Evolutionary conservation across 2,329 filamentous ascomycete genomes (phyloP).

Genomic region (Fusarium marasasianum): DNA sequence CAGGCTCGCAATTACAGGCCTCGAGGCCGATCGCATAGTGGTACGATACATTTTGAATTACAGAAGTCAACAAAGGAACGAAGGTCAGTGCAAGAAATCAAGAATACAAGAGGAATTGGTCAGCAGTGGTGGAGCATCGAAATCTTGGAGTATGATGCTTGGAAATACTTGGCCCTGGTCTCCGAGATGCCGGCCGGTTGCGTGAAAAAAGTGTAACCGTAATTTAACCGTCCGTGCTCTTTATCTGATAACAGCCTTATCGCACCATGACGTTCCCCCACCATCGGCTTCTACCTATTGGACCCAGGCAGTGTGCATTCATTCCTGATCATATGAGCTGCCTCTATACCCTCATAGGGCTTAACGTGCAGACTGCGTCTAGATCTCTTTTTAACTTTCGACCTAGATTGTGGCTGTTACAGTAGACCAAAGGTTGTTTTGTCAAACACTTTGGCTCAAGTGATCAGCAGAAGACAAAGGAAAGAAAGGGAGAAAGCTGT

Average conservation of each 20-base stretch:
- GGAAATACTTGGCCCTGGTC: slow-evolving; percentile 11
- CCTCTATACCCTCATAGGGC: not conserved
- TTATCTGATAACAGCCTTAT: slow-evolving; percentile 34
- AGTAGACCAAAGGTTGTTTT: slow-evolving; percentile 19
- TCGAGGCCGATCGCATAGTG: slow-evolving; percentile 59
- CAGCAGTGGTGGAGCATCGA: slow-evolving; percentile 34
- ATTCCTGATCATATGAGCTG: slow-evolving; percentile 15
- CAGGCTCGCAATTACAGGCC: slow-evolving; percentile 54
- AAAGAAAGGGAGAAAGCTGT: slow-evolving; percentile 19
- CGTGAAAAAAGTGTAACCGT: slow-evolving; percentile 33
- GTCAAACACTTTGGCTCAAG: not conserved
- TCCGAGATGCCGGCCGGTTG: slow-evolving; percentile 15
- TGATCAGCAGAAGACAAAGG: not conserved
- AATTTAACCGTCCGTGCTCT: slow-evolving; percentile 29
- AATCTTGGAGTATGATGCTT: slow-evolving; percentile 26
- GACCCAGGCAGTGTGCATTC: slow-evolving; percentile 12
- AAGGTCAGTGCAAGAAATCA: slow-evolving; percentile 9
- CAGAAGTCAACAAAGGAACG: not conserved
- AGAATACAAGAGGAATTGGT: slow-evolving; percentile 35
- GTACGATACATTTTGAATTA: slow-evolving; percentile 60
- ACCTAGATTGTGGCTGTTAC: slow-evolving; percentile 9
- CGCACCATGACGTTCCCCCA: slow-evolving; percentile 30
- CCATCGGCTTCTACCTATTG: not conserved
- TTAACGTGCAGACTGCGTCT: not conserved
- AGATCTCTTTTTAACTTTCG: slow-evolving; percentile 11